These are phyloP conservation scores for Fusarium sp. DNA, from an alignment of 2,329 filamentous ascomycete species.

Conservation along the genomic window DNA sequence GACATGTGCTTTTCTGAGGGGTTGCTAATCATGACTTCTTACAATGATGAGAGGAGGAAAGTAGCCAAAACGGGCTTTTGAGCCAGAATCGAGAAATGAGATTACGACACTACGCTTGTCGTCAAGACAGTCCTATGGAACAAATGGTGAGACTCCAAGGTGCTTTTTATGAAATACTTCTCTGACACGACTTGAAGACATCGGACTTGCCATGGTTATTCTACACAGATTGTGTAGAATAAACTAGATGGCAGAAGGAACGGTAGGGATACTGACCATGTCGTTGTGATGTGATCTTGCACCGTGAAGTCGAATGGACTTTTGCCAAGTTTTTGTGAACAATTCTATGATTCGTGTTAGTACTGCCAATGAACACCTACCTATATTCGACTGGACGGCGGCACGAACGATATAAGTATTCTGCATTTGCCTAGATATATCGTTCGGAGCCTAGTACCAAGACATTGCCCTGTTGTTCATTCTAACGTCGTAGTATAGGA, in stretches of 20 bases:
- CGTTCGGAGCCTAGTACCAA: neutral
- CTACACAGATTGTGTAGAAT: neutral
- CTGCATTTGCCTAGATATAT: neutral
- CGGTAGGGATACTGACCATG: constrained; percentile 13
- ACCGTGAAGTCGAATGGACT: neutral
- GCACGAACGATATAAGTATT: neutral
- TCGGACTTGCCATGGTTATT: constrained; percentile 20
- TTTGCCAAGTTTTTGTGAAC: neutral
- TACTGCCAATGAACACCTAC: neutral
- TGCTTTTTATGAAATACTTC: constrained; percentile 24
- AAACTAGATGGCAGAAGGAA: neutral
- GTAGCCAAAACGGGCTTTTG: constrained; percentile 13
- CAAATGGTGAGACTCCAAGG: constrained; percentile 41
- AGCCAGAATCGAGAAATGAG: constrained; percentile 31
- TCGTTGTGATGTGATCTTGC: neutral
- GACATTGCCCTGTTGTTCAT: neutral
- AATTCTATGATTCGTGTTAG: neutral
- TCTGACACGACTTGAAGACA: constrained; percentile 38
- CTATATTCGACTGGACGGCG: neutral
- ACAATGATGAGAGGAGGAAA: constrained; percentile 6
- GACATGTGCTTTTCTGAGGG: neutral
- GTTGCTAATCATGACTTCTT: constrained; percentile 30
- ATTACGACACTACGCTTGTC: constrained; percentile 19
- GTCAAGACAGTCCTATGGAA: constrained; percentile 1
- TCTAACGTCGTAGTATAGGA: neutral